Evolutionary conservation across 345 rosid genomes (phyloP).

Genomic region (Ceriops zippeliana): DNA sequence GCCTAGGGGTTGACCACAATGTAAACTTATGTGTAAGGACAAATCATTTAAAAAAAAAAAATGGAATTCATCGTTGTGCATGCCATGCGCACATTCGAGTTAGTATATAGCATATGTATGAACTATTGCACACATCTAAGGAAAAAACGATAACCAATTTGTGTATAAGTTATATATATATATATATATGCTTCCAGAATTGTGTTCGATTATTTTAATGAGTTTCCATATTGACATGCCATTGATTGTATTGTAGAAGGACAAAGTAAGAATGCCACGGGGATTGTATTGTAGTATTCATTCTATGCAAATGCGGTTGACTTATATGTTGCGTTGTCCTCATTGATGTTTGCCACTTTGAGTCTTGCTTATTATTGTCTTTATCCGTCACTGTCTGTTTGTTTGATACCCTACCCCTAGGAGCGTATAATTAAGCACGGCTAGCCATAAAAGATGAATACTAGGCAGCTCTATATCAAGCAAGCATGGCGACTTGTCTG

Average conservation of each 20-base stretch:
- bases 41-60: background rate
- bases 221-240: background rate
- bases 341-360: background rate
- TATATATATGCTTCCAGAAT: too few species aligned
- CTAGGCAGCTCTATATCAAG: slow-evolving; percentile 3
- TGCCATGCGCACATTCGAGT: background rate
- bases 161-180: too few species aligned
- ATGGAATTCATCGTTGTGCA: slow-evolving; percentile 1
- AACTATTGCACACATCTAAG: background rate
- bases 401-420: slow-evolving; percentile 6
- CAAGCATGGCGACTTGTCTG: background rate
- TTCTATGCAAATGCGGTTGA: background rate
- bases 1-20: slow-evolving; percentile 39
- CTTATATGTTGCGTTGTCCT: background rate
- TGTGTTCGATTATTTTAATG: slow-evolving; percentile 12
- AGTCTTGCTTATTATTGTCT: background rate
- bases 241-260: too few species aligned
- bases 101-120: background rate
- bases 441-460: slow-evolving; percentile 3
- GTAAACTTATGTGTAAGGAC: background rate
- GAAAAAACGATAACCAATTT: too few species aligned
- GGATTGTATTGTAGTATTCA: background rate
- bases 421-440: slow-evolving; percentile 4
- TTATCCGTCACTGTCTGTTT: background rate
- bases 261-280: too few species aligned